Evolutionary conservation across 192 early-diverging fungal species (phyloP), one percentile per base, ranked within the genome.

Genomic region (Rhizoclosmatium sp.): DNA sequence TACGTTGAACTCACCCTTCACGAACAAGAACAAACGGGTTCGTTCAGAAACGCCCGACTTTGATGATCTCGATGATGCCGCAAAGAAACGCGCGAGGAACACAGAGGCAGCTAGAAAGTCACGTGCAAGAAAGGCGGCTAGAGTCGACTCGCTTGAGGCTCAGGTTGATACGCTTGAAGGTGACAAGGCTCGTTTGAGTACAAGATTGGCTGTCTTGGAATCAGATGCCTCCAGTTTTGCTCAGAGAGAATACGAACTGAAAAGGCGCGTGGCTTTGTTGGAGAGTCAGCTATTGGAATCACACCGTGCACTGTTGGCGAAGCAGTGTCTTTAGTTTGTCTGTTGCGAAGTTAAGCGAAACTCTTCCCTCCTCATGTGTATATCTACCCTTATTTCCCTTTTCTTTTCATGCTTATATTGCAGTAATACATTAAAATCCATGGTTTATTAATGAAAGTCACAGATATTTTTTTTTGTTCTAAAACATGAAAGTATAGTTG

Each of bases 41-140:
- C 16, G 10, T 9, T 12, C 9, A 59, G 19, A 23, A n/a, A 45
- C 48, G 14, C 9, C 48, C 12, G 12, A 21, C 21, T 3, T 19
- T 39, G 71, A 73, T 2, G 71, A 73, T 42, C 19, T 9, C 48
- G 41, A 59, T 23, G 64, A 78, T n/a, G 67, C 66, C 23, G 77
- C 61, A 9, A 5, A 39, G n/a, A 81, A 81, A 47, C 77, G 80
- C 41, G 19, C 44, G 42, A 61, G 61, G 44, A 81, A 97, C 87
- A 97, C 95, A 2, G 95, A 96, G 79, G 95, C 95, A 7, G 95
- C 95, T 1, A 92, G 95, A 56, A 90, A 95, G 72, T 96, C 94
- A 45, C 92, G 95, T 46, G 87, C 92, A 76, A 90, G 93, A 78
- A 96, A 96, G 87, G 86, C 94, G 23, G 89, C 92, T 75, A 89